Evolutionary conservation across 257 asterid genomes (phyloP).

Genomic region (Leptodermis oblonga): DNA sequence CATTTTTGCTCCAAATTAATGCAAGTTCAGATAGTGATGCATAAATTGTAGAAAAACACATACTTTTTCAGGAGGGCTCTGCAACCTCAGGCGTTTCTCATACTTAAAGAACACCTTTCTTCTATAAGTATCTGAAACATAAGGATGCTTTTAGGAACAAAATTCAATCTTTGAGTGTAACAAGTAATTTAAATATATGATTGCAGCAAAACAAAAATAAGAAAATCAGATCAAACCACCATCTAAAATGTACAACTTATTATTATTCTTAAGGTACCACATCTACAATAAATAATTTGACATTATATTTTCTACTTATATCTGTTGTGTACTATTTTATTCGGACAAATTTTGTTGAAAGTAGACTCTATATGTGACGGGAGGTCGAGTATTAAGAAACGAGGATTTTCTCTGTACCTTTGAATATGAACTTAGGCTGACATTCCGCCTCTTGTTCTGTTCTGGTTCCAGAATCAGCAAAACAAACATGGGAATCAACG

Average conservation of each 20-base stretch:
- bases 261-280: too few species aligned
- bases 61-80: slow-evolving; percentile 95
- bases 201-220: background rate
- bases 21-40: background rate
- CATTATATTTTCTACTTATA: too few species aligned
- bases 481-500: slow-evolving; percentile 32
- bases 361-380: too few species aligned
- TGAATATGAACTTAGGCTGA: slow-evolving; percentile 47
- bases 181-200: background rate
- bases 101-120: slow-evolving; percentile 90
- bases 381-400: too few species aligned
- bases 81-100: slow-evolving; percentile 79
- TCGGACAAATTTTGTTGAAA: too few species aligned
- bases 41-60: background rate
- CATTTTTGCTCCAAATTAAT: background rate
- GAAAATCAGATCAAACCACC: too few species aligned
- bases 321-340: too few species aligned
- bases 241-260: too few species aligned
- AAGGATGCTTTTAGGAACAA: background rate
- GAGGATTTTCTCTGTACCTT: slow-evolving; percentile 35
- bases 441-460: slow-evolving; percentile 24
- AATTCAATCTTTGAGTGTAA: background rate
- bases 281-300: too few species aligned
- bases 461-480: slow-evolving; percentile 60
- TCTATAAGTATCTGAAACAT: slow-evolving; percentile 63